Conservation (phyloP, 176 grass and related monocot genomes). For the Avena insularis region DNA sequence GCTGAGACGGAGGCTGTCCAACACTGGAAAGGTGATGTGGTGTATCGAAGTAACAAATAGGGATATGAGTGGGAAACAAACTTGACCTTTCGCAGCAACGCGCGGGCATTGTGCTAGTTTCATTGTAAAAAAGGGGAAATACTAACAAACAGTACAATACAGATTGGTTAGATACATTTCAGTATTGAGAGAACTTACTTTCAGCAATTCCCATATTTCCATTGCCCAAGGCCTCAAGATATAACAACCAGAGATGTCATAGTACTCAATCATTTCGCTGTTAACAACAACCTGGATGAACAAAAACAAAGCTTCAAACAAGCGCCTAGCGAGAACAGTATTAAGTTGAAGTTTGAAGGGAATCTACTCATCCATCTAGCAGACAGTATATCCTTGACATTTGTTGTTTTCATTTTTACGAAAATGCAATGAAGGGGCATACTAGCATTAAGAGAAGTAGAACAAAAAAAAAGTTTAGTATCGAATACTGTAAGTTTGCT, state of each 20-base stretch:
- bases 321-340: not conserved
- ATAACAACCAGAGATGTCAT: slow-evolving; percentile 96
- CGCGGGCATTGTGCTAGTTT: not conserved
- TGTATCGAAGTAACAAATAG: too few relatives aligned
- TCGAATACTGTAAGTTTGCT: not conserved
- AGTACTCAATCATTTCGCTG: slow-evolving; percentile 99
- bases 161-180: not conserved
- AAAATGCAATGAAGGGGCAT: not conserved
- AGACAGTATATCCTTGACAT: not conserved
- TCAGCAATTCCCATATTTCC: slow-evolving; percentile 83
- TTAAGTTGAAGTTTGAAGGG: slow-evolving; percentile 4
- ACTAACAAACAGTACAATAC: not conserved
- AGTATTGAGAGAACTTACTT: slow-evolving; percentile 52
- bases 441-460: not conserved
- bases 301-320: slow-evolving; percentile 9
- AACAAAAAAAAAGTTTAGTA: not conserved
- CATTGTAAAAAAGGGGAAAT: not conserved
- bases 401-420: not conserved
- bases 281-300: slow-evolving; percentile 77
- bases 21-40: too few relatives aligned
- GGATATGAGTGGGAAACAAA: too few relatives aligned
- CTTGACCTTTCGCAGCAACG: too few relatives aligned
- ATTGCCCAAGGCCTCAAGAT: slow-evolving; percentile 91
- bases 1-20: too few relatives aligned
- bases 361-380: not conserved